Evolutionary conservation across 169 alveolate species (phyloP).

Genomic region (Plasmodium cynomolgi): DNA sequence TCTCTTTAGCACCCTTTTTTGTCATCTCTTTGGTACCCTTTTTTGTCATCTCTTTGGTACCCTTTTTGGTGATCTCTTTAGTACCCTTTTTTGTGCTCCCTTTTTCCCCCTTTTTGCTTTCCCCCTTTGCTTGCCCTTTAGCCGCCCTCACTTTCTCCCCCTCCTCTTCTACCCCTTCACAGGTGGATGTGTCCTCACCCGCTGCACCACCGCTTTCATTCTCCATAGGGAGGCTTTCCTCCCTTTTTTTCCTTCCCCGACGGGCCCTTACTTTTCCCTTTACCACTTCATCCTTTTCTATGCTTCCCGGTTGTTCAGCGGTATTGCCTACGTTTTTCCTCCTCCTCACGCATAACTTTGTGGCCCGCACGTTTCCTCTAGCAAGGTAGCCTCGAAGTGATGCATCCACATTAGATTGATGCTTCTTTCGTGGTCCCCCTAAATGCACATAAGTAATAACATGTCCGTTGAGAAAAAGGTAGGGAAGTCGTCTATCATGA

Average conservation of each 20-base stretch:
- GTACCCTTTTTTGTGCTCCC: not conserved
- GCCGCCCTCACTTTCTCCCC: not conserved
- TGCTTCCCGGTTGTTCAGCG: not conserved
- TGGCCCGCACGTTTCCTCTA: not conserved
- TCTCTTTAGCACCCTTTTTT: not conserved
- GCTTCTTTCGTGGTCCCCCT: not conserved
- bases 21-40: too few relatives aligned
- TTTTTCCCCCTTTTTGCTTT: not conserved
- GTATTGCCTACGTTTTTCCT: not conserved
- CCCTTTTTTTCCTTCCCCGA: not conserved
- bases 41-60: not conserved
- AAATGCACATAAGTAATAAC: not conserved
- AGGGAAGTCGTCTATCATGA: not conserved
- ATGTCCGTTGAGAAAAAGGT: not conserved
- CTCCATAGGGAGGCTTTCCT: not conserved
- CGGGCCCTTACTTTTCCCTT: not conserved
- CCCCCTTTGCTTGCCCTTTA: not conserved
- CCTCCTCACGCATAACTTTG: constrained; percentile 2
- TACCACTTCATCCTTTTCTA: not conserved
- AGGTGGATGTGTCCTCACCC: not conserved
- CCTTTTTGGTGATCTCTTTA: not conserved
- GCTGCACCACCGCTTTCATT: not conserved
- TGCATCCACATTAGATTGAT: not conserved
- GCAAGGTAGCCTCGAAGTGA: not conserved
- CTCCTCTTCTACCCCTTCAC: not conserved